Evolutionary conservation across 2,329 filamentous ascomycete genomes (phyloP).

Genomic region (Fusarium cyanostomum): DNA sequence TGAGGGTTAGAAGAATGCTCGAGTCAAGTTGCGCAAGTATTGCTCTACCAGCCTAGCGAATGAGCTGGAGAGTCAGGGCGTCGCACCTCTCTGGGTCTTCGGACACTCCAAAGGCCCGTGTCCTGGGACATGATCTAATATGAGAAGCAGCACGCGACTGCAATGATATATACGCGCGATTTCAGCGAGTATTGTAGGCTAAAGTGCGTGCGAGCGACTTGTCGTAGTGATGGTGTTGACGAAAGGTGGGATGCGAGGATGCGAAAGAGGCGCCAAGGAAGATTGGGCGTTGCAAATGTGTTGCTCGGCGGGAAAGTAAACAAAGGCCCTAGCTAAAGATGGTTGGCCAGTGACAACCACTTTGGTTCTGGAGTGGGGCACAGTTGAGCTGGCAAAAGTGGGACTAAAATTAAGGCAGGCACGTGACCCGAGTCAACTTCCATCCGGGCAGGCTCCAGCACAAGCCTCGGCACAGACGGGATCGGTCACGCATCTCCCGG

Average conservation of each 20-base stretch:
- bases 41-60: slow-evolving; percentile 13
- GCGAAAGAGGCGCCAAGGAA: slow-evolving; percentile 28
- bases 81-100: slow-evolving; percentile 84
- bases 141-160: slow-evolving; percentile 26
- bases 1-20: slow-evolving; percentile 28
- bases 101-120: slow-evolving; percentile 87
- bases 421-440: slow-evolving; percentile 18
- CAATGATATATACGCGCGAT: slow-evolving; percentile 24
- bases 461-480: slow-evolving; percentile 48
- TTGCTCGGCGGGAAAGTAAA: slow-evolving; percentile 57
- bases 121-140: slow-evolving; percentile 79
- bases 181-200: slow-evolving; percentile 1
- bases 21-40: neutral
- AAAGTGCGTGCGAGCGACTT: neutral
- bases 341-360: slow-evolving; percentile 40
- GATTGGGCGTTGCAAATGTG: slow-evolving; percentile 38
- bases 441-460: neutral
- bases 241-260: slow-evolving; percentile 33
- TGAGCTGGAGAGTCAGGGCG: slow-evolving; percentile 19
- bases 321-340: slow-evolving; percentile 43
- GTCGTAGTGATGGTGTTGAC: slow-evolving; percentile 26
- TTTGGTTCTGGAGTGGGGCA: slow-evolving; percentile 12
- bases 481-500: slow-evolving; percentile 39
- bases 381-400: slow-evolving; percentile 25
- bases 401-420: neutral